Percentiles rank a stretch among this genome's conserved stretches.
Conservation (phyloP, 306 rosid species). For the Alnus glutinosa region DNA sequence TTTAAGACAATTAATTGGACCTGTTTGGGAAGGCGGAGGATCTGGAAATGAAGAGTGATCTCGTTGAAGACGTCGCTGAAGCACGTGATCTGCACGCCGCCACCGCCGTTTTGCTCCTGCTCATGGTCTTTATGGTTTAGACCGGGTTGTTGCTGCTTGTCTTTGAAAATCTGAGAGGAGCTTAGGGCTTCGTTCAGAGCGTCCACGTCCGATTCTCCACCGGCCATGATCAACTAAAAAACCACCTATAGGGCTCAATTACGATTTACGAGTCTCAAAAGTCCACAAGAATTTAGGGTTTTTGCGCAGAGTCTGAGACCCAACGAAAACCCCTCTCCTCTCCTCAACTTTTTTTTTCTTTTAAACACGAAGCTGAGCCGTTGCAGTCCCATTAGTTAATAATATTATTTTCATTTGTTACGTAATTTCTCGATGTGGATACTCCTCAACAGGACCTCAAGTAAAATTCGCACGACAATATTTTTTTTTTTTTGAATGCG, state of each 20-base stretch:
- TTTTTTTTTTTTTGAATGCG: no score
- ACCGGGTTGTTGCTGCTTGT: conserved; percentile 18
- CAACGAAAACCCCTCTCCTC: no score
- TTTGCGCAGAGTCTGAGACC: no score
- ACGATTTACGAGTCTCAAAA: not conserved
- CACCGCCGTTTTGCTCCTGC: conserved; percentile 14
- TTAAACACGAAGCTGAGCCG: no score
- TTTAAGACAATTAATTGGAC: conserved; percentile 19
- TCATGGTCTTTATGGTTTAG: conserved; percentile 10
- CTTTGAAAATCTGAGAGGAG: conserved; percentile 26
- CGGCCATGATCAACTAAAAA: not conserved
- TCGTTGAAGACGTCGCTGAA: conserved; percentile 72
- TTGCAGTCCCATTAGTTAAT: no score
- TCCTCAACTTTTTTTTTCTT: no score
- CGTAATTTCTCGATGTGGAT: no score
- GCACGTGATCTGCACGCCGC: conserved; percentile 47
- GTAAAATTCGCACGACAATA: no score
- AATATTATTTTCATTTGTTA: no score
- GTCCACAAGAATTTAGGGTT: not conserved
- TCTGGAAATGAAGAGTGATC: conserved; percentile 69
- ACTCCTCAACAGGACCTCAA: no score
- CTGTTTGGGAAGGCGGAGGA: conserved; percentile 77
- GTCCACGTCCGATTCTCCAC: conserved; percentile 8
- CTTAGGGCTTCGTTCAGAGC: conserved; percentile 18
- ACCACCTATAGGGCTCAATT: not conserved